Evolutionary conservation across 208 protist species (phyloP).

Genomic region (Trypanosoma platydactyli): DNA sequence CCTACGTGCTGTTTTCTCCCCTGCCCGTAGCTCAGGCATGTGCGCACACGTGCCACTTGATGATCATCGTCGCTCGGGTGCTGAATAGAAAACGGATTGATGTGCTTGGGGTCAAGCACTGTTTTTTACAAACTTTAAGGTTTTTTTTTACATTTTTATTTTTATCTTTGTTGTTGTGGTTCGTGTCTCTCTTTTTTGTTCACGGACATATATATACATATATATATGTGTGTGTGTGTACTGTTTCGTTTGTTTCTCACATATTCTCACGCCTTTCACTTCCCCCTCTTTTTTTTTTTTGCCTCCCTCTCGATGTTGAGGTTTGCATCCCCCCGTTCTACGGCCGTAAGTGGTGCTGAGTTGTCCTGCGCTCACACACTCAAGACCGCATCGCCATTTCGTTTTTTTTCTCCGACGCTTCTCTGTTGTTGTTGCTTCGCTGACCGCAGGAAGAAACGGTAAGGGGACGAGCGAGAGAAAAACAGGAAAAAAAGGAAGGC

Average conservation of each 20-base stretch:
- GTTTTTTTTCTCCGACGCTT: conserved; percentile 4
- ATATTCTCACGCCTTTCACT: background rate
- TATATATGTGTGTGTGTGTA: background rate
- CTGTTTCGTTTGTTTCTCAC: too few species aligned
- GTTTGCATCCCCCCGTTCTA: too few species aligned
- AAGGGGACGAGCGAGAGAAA: background rate
- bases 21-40: too few species aligned
- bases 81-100: background rate
- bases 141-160: too few species aligned
- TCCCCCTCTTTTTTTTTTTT: conserved; percentile 17
- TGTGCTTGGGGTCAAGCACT: too few species aligned
- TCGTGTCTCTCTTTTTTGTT: background rate
- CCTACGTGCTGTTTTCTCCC: too few species aligned
- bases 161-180: background rate
- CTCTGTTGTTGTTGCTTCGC: background rate
- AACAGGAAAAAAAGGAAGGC: background rate
- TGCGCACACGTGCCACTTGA: too few species aligned
- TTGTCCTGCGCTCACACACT: too few species aligned
- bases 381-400: too few species aligned
- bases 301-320: background rate
- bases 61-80: background rate
- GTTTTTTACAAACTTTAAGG: too few species aligned
- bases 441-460: background rate
- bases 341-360: too few species aligned
- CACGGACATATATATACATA: background rate